A percentile compares a stretch with the other conserved stretches of the same genome.
phyloP scores from a whole-genome alignment of 2,329 filamentous ascomycete species.

The Dichotomopilus funicola region DNA sequence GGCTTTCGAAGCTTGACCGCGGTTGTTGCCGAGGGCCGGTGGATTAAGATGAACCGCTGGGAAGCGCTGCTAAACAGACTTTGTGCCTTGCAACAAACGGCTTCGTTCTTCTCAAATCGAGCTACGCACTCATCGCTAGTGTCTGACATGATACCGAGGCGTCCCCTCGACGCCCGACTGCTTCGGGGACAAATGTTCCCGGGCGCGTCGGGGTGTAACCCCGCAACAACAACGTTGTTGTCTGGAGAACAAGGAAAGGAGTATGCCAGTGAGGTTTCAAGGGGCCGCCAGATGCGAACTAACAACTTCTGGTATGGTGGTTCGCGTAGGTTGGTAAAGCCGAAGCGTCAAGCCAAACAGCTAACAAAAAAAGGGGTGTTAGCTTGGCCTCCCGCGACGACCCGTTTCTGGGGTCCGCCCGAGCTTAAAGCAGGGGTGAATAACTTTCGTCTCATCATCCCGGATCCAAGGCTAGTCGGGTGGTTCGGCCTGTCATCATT shows the following conservation, averaged over 20 bases:
- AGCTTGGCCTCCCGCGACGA: too few relatives aligned
- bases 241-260: neutral
- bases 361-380: too few relatives aligned
- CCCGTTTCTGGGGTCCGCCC: neutral
- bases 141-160: too few relatives aligned
- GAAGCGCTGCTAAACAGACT: neutral
- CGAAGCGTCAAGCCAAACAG: neutral
- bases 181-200: conserved; percentile 9
- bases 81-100: too few relatives aligned
- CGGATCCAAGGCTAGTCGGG: conserved; percentile 2
- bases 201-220: conserved; percentile 9
- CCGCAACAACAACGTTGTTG: neutral
- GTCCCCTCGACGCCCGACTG: neutral
- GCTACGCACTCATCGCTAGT: neutral
- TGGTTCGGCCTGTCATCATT: conserved; percentile 2
- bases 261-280: neutral
- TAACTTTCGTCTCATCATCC: conserved; percentile 6
- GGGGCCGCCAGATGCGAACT: neutral
- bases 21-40: neutral
- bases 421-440: neutral
- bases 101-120: neutral
- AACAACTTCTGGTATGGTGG: neutral
- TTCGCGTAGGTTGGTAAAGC: neutral
- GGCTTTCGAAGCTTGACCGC: neutral
- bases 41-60: neutral